Conservation (phyloP, 257 asterid species). For the Solanum medicagineum region DNA sequence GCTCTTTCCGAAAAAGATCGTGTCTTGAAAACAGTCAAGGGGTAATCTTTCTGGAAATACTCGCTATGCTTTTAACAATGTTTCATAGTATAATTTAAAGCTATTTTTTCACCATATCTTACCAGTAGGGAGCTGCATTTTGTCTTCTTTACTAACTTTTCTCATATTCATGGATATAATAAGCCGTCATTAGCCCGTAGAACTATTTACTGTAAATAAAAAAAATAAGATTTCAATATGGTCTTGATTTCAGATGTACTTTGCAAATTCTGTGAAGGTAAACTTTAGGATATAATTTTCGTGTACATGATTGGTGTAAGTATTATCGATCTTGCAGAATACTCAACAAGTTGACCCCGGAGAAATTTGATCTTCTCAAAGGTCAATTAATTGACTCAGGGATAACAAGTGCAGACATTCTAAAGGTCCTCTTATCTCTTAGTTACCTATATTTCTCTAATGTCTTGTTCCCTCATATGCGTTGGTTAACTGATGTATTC, state of each 20-base stretch:
- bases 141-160: not conserved
- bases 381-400: conserved; percentile 6
- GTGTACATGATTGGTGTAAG: not conserved
- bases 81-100: not conserved
- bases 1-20: conserved; percentile 9
- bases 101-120: not conserved
- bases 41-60: conserved; percentile 3
- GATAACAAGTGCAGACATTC: conserved; percentile 11
- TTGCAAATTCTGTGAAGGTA: not conserved
- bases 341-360: conserved; percentile 17
- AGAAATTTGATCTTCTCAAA: conserved; percentile 14
- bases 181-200: not conserved
- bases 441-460: not conserved
- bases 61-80: not conserved
- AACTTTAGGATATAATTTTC: not conserved
- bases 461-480: not conserved
- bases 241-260: not conserved
- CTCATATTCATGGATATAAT: not conserved
- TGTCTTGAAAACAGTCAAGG: conserved; percentile 10
- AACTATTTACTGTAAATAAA: not conserved
- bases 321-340: conserved; percentile 1
- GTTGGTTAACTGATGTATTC: not conserved
- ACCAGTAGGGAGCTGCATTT: not conserved
- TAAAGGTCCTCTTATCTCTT: not conserved
- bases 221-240: not conserved